Conservation (phyloP, 352 stramenopile genomes). For the Globisporangium canariense region DNA sequence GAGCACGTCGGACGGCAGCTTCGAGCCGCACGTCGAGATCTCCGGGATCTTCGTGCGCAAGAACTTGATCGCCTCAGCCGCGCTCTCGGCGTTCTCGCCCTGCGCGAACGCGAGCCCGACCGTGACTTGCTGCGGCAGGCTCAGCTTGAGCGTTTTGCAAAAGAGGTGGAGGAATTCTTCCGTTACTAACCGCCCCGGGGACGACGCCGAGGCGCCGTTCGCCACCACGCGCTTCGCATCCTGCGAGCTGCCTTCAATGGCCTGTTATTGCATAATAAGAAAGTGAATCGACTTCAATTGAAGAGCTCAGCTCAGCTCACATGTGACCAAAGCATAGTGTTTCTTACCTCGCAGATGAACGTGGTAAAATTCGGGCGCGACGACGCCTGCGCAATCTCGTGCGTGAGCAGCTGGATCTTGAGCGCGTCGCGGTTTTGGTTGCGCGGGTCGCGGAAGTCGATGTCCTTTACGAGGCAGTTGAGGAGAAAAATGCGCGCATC, state of each 20-base stretch:
- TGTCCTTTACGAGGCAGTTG: slow-evolving; percentile 89
- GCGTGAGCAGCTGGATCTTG: slow-evolving; percentile 88
- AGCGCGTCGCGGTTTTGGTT: slow-evolving; percentile 82
- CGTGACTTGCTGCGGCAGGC: slow-evolving; percentile 81
- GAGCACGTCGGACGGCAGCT: slow-evolving; percentile 81
- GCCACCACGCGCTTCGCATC: slow-evolving; percentile 27
- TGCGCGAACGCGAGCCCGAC: slow-evolving; percentile 81
- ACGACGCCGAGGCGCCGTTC: slow-evolving; percentile 13
- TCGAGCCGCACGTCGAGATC: slow-evolving; percentile 75
- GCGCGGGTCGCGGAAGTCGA: slow-evolving; percentile 86
- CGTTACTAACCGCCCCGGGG: slow-evolving; percentile 43
- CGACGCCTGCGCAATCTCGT: slow-evolving; percentile 88
- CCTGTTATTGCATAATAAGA: slow-evolving; percentile 19
- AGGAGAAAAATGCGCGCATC: slow-evolving; percentile 90
- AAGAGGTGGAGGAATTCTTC: slow-evolving; percentile 81
- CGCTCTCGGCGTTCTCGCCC: slow-evolving; percentile 54
- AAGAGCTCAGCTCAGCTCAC: not conserved
- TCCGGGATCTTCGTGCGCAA: slow-evolving; percentile 82
- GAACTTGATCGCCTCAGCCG: slow-evolving; percentile 67
- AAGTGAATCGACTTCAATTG: slow-evolving; percentile 1
- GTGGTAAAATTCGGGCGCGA: slow-evolving; percentile 89
- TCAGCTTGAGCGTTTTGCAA: slow-evolving; percentile 81
- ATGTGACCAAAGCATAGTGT: not conserved
- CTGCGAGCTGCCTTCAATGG: slow-evolving; percentile 62
- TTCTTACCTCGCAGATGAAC: slow-evolving; percentile 79